phyloP scores from a whole-genome alignment of 306 rosid species.

The Alnus glutinosa region DNA sequence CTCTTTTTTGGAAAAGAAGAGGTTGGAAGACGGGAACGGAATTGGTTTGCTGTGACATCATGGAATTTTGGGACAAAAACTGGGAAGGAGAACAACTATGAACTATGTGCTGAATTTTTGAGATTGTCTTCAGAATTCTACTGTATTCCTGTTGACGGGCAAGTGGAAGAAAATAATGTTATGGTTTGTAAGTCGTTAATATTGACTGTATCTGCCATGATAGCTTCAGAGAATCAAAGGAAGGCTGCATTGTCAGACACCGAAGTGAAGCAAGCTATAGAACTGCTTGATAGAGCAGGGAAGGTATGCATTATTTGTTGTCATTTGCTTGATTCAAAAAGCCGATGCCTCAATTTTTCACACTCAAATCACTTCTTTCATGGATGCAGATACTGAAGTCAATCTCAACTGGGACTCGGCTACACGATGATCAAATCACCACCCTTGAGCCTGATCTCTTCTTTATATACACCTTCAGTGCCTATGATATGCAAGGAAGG shows the following conservation, averaged over 20 bases:
- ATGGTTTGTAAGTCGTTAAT: slow-evolving; percentile 70
- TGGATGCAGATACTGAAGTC: slow-evolving; percentile 74
- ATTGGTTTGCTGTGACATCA: slow-evolving; percentile 86
- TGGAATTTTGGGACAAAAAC: slow-evolving; percentile 84
- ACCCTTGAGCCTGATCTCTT: slow-evolving; percentile 57
- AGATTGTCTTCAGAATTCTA: slow-evolving; percentile 74
- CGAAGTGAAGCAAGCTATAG: slow-evolving; percentile 68
- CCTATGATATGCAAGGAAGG: slow-evolving; percentile 80
- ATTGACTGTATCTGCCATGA: slow-evolving; percentile 66
- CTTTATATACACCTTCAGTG: slow-evolving; percentile 68
- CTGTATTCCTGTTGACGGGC: slow-evolving; percentile 42
- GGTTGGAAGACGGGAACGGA: slow-evolving; percentile 79
- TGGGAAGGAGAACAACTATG: slow-evolving; percentile 65
- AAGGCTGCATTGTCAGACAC: slow-evolving; percentile 60
- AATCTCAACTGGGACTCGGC: slow-evolving; percentile 43
- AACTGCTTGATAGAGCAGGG: slow-evolving; percentile 77
- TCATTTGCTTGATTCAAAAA: slow-evolving; percentile 14
- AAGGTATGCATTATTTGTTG: slow-evolving; percentile 52
- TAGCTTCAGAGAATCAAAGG: slow-evolving; percentile 69
- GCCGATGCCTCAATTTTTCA: slow-evolving; percentile 14
- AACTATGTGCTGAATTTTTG: slow-evolving; percentile 68
- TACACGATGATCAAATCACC: slow-evolving; percentile 38
- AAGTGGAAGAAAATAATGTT: slow-evolving; percentile 50
- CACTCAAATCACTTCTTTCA: slow-evolving; percentile 10
- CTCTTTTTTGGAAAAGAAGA: slow-evolving; percentile 85